These are phyloP conservation scores for Penicillium sp. DNA, from an alignment of 2,329 filamentous ascomycete species.

Conservation along the genomic window DNA sequence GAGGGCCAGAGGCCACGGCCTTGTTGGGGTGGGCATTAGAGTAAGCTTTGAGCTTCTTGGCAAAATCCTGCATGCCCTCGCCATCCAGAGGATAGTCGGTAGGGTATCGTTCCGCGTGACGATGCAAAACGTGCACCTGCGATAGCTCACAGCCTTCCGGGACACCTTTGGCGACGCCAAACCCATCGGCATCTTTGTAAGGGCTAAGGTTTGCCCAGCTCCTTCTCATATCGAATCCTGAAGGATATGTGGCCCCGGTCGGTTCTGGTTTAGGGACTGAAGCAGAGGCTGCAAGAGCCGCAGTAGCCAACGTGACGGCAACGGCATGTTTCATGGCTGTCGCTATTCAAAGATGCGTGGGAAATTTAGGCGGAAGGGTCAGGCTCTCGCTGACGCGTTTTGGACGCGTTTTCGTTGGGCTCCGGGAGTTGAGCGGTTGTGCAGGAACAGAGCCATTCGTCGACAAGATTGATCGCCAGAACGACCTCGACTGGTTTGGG, in stretches of 20 bases:
- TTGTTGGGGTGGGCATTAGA: slow-evolving; percentile 33
- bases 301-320: slow-evolving; percentile 5
- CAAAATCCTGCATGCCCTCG: slow-evolving; percentile 46
- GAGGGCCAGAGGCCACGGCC: slow-evolving; percentile 42
- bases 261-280: slow-evolving; percentile 13
- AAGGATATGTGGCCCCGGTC: slow-evolving; percentile 22
- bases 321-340: slow-evolving; percentile 2
- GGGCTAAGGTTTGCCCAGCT: slow-evolving; percentile 32
- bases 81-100: slow-evolving; percentile 46
- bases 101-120: slow-evolving; percentile 52
- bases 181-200: slow-evolving; percentile 24
- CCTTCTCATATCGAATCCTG: slow-evolving; percentile 29
- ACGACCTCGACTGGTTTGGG: no score
- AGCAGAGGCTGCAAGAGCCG: slow-evolving; percentile 5
- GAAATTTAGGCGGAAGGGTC: no score
- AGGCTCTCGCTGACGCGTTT: no score
- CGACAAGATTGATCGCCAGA: no score
- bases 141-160: slow-evolving; percentile 53
- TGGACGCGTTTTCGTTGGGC: no score
- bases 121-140: slow-evolving; percentile 50
- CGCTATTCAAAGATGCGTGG: no score
- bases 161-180: slow-evolving; percentile 38
- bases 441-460: no score
- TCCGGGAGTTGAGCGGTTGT: no score
- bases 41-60: slow-evolving; percentile 46